Conservation (phyloP, 2,329 filamentous ascomycete species). For the Fusarium siculi region DNA sequence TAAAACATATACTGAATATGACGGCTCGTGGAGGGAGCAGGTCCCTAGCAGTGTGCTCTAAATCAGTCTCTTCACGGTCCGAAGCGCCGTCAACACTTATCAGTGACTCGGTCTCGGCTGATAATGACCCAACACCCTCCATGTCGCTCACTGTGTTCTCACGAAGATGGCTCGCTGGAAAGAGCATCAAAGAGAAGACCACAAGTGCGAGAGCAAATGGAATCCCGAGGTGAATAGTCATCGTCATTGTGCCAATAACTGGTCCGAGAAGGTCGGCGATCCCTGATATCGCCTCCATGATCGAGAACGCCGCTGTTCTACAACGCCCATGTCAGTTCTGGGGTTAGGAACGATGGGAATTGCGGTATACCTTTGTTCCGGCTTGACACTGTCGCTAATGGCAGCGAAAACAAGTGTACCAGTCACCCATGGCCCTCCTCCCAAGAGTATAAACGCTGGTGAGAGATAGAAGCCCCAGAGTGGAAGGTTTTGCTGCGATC, state of each 20-base stretch:
- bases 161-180: not conserved
- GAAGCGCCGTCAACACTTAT: not conserved
- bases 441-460: not conserved
- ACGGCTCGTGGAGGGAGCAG: not conserved
- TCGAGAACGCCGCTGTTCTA: conserved; percentile 2
- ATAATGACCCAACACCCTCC: not conserved
- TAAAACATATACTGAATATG: not conserved
- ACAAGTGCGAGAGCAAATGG: not conserved
- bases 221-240: not conserved
- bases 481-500: not conserved
- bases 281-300: not conserved
- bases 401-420: not conserved
- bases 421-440: not conserved
- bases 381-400: not conserved
- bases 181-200: not conserved
- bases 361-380: not conserved
- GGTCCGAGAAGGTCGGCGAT: not conserved
- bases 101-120: not conserved
- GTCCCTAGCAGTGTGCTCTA: too few species aligned
- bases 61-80: not conserved
- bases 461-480: conserved; percentile 12
- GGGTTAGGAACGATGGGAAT: accelerated
- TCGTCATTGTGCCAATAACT: not conserved
- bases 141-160: not conserved
- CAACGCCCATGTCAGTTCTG: not conserved